Evolutionary conservation across 306 rosid genomes (phyloP), one percentile per base, ranked within the genome.

Genomic region (Amphicarpaea edgeworthii): DNA sequence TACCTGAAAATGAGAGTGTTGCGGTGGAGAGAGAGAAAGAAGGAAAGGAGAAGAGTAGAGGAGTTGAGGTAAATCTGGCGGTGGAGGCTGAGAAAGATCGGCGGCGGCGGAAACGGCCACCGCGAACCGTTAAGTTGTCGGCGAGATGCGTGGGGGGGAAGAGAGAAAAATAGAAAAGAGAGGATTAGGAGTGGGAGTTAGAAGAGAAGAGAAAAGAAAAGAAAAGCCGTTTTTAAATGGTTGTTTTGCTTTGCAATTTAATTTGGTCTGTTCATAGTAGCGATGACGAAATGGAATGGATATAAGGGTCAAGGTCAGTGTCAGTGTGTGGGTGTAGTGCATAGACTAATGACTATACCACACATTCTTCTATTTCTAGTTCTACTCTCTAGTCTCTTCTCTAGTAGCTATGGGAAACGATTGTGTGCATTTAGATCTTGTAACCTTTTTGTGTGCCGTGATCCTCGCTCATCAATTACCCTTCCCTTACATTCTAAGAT

Each of bases 161-260:
- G 61, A 30, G 50, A 50, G 19, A 70, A 47, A 19, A 28, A 19
- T 1, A 63, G 6, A 21, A 50, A 14, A 10, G 11, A 46, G 7
- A 41, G 17, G 38, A 23, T 19, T 34, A 34, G 8, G 9, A 34
- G 40, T 6, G 0, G 45, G n/a, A 30, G 10, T 26, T n/a, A 66
- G 34, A 26, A 34, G 40, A 54, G 42, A 30, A 54, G 42, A 30
- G 34, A 45, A 45, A 82, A 81, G n/a, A n/a, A n/a, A n/a, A n/a
- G n/a, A n/a, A n/a, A n/a, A n/a, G 77, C 86, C 86, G 92, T 91
- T 88, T 84, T 79, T 86, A 87, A 87, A 71, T 65, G 68, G 64
- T 26, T 41, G 0, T 5, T 34, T 34, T 34, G 40, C 38, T 34
- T 34, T 34, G 40, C 40, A 34, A 34, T 34, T 34, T 34, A 1